Percentiles rank a stretch among this genome's conserved stretches.
These are phyloP conservation scores for Avicennia marina DNA, from an alignment of 257 asterid species.

Conservation along the genomic window DNA sequence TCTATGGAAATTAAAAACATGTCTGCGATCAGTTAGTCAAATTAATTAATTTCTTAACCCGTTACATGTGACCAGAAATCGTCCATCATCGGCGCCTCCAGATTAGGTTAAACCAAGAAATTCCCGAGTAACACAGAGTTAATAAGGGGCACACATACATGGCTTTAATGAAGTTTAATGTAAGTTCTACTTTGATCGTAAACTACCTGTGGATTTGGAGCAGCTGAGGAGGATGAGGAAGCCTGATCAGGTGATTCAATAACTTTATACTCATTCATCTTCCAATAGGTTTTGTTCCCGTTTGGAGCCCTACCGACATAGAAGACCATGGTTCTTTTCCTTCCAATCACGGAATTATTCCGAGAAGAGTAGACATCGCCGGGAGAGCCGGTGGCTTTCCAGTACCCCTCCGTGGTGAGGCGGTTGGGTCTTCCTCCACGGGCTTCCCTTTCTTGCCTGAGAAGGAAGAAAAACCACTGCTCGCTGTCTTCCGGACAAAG, in stretches of 20 bases:
- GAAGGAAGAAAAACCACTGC: conserved; percentile 71
- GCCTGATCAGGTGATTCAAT: conserved; percentile 4
- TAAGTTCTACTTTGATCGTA: too few relatives aligned
- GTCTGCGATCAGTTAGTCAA: too few relatives aligned
- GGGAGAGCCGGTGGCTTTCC: conserved; percentile 72
- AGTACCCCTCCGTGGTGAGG: conserved; percentile 49
- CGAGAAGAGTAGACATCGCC: conserved; percentile 42
- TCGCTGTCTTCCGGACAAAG: conserved; percentile 29
- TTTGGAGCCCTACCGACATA: conserved; percentile 52
- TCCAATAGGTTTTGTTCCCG: conserved; percentile 55
- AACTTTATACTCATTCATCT: conserved; percentile 62
- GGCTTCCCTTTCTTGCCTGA: conserved; percentile 45
- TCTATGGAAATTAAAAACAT: too few relatives aligned
- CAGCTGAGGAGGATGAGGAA: conserved; percentile 16
- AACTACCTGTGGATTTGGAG: conserved; percentile 30
- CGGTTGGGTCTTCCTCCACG: conserved; percentile 55
- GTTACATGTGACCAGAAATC: too few relatives aligned
- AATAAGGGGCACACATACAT: too few relatives aligned
- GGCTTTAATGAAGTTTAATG: too few relatives aligned
- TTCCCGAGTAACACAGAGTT: too few relatives aligned
- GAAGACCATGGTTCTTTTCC: conserved; percentile 58
- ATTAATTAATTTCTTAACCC: too few relatives aligned
- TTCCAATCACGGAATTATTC: conserved; percentile 29
- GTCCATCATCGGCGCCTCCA: too few relatives aligned
- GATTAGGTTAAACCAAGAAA: too few relatives aligned